Percentiles rank a stretch among this genome's conserved stretches.
phyloP scores from a whole-genome alignment of 306 rosid species.

The Cicer cuneatum region DNA sequence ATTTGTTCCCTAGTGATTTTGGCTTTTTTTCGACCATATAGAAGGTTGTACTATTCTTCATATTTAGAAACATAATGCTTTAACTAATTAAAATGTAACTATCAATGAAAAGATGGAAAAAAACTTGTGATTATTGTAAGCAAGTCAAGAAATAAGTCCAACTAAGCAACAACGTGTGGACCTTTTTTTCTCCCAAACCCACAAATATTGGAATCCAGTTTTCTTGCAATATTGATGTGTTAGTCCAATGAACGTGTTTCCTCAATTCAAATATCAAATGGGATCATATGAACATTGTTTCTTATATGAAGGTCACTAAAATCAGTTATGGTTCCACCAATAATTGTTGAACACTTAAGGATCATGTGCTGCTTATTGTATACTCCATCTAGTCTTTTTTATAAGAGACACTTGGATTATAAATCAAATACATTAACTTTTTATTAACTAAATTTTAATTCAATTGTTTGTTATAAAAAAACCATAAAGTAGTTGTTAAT shows the following conservation, averaged over 20 bases:
- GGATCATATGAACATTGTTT: constrained; percentile 32
- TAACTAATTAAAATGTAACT: constrained; percentile 28
- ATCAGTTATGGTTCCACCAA: constrained; percentile 43
- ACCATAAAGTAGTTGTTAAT: background rate
- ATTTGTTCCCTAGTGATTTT: constrained; percentile 20
- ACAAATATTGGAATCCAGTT: constrained; percentile 69
- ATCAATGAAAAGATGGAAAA: constrained; percentile 10
- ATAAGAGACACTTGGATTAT: too few species aligned
- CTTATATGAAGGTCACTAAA: constrained; percentile 38
- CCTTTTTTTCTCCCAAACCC: constrained; percentile 38
- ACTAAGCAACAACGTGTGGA: constrained; percentile 83
- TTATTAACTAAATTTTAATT: too few species aligned
- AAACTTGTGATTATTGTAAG: constrained; percentile 44
- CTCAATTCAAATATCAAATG: constrained; percentile 25
- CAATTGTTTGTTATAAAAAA: too few species aligned
- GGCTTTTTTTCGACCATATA: constrained; percentile 29
- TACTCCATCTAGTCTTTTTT: too few species aligned
- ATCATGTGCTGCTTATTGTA: constrained; percentile 17
- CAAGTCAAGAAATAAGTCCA: constrained; percentile 55
- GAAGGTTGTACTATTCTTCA: constrained; percentile 6
- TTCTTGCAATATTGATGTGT: constrained; percentile 42
- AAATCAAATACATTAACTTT: too few species aligned
- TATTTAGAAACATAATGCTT: constrained; percentile 12
- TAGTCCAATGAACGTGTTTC: constrained; percentile 39
- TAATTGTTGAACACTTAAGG: constrained; percentile 31